A percentile compares a stretch with the other conserved stretches of the same genome.
Evolutionary conservation across 169 alveolate species (phyloP).

Genomic region (Plasmodium inui): DNA sequence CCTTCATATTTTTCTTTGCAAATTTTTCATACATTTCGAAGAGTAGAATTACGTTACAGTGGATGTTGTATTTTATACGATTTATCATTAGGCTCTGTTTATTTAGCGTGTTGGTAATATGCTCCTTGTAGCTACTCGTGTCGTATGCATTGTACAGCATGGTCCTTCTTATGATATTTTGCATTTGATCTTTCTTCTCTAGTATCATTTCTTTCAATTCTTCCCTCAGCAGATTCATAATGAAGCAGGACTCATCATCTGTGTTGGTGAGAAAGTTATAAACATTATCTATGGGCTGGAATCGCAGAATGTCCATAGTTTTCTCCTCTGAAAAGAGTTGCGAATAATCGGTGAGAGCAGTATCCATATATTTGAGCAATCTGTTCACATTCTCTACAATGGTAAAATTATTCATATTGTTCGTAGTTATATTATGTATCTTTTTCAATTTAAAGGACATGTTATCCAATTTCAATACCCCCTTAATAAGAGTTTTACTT

Average conservation of each 20-base stretch:
- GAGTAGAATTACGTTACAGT: constrained; percentile 13
- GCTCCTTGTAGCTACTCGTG: constrained; percentile 46
- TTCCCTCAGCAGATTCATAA: constrained; percentile 37
- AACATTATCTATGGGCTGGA: constrained; percentile 13
- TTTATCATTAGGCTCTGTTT: constrained; percentile 47
- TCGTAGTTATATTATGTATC: constrained; percentile 22
- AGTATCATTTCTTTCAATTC: constrained; percentile 52
- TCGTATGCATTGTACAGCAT: constrained; percentile 13
- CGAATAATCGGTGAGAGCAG: constrained; percentile 12
- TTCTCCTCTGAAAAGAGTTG: constrained; percentile 28
- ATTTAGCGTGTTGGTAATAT: constrained; percentile 30
- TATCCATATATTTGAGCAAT: constrained; percentile 47
- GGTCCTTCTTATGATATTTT: constrained; percentile 35
- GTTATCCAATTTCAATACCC: constrained; percentile 66
- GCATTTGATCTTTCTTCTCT: constrained; percentile 67
- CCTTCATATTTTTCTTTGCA: constrained; percentile 40
- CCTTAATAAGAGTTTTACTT: constrained; percentile 54
- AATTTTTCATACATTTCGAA: constrained; percentile 36
- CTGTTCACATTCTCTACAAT: constrained; percentile 42
- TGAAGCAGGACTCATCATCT: constrained; percentile 66
- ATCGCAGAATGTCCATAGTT: constrained; percentile 55
- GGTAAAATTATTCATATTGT: constrained; percentile 55
- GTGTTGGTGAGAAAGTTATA: constrained; percentile 23
- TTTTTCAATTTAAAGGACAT: constrained; percentile 47
- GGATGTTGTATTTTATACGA: constrained; percentile 32